Base-by-base conservation (phyloP, 345 rosid genomes). In the Dovyalis caffra region DNA sequence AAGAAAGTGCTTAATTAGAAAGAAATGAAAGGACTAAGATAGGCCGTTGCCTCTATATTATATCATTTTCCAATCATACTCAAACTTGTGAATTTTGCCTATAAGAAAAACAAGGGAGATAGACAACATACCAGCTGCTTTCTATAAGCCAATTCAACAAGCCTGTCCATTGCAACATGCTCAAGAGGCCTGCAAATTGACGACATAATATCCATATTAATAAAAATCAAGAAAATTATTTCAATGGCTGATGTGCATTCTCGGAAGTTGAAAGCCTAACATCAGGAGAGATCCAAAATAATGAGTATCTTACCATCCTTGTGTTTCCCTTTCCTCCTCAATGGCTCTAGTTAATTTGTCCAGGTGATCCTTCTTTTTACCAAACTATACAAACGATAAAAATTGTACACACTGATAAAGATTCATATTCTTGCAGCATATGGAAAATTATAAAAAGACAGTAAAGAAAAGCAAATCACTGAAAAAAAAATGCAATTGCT, bases 91-190 rank as follows among this genome's bases (percentile, higher is more conserved):
- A 47, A 33, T 77, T 43, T 63, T 25, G 35, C n/a, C 40, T 49
- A 49, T 18, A 35, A 47, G 61, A 29, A 60, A 76, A 45, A 53
- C 66, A 75, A 65, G 21, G 29, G 12, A 58, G 12, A 63, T 16
- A 68, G 23, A 11, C 12, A 45, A 40, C 47, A 16, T 84, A 88
- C 92, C 89, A 87, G 74, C 69, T 69, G 84, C 72, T 87, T 88
- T 74, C 58, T 85, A 76, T 84, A 84, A 64, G 92, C 89, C 81
- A 78, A 68, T 81, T 87, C 92, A 71, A 88, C 86, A 61, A 87
- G 89, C 70, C 77, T 84, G 77, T 85, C 74, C 89, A 87, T 81
- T n/a, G 89, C 92, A 74, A 78, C 75, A 76, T 74, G 85, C 85
- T 88, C 89, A 56, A 80, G 83, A 76, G 29, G 72, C 83, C 90